Conservation (phyloP, 768 basidiomycete species). For the Mycena polygramma region DNA sequence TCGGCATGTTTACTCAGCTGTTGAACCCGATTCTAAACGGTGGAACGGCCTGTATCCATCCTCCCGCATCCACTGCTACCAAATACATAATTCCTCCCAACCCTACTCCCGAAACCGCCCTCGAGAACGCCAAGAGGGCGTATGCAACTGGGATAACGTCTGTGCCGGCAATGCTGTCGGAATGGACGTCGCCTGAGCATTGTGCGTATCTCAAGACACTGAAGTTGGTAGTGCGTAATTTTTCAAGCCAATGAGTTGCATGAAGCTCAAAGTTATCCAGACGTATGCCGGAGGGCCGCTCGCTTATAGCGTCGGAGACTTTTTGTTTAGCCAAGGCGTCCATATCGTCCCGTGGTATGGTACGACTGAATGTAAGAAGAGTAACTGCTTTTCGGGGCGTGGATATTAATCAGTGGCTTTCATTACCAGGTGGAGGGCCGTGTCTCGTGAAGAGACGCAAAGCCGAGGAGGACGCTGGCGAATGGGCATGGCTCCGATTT, state of each 20-base stretch:
- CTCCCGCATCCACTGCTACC: slow-evolving; percentile 45
- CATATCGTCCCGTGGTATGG: slow-evolving; percentile 51
- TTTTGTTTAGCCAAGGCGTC: slow-evolving; percentile 50
- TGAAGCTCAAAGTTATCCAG: slow-evolving; percentile 37
- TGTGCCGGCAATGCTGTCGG: slow-evolving; percentile 55
- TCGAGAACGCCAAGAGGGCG: slow-evolving; percentile 48
- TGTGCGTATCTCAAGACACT: slow-evolving; percentile 47
- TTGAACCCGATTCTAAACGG: slow-evolving; percentile 45
- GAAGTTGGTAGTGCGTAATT: slow-evolving; percentile 44
- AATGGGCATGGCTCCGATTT: slow-evolving; percentile 50
- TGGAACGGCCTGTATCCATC: slow-evolving; percentile 46
- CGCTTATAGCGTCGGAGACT: slow-evolving; percentile 51
- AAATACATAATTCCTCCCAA: slow-evolving; percentile 46
- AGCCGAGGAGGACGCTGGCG: slow-evolving; percentile 39
- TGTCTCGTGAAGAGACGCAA: slow-evolving; percentile 28
- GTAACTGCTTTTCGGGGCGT: neutral
- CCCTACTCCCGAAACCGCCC: slow-evolving; percentile 54
- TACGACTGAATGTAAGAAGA: slow-evolving; percentile 48
- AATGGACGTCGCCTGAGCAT: slow-evolving; percentile 49
- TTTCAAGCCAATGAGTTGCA: neutral
- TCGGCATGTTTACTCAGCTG: slow-evolving; percentile 49
- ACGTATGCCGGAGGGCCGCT: slow-evolving; percentile 53
- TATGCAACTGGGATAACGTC: slow-evolving; percentile 48
- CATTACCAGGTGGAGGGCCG: slow-evolving; percentile 38
- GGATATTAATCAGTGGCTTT: neutral